These are phyloP conservation scores for Dactylis glomerata DNA, from an alignment of 176 grass and related monocot species.

Conservation along the genomic window DNA sequence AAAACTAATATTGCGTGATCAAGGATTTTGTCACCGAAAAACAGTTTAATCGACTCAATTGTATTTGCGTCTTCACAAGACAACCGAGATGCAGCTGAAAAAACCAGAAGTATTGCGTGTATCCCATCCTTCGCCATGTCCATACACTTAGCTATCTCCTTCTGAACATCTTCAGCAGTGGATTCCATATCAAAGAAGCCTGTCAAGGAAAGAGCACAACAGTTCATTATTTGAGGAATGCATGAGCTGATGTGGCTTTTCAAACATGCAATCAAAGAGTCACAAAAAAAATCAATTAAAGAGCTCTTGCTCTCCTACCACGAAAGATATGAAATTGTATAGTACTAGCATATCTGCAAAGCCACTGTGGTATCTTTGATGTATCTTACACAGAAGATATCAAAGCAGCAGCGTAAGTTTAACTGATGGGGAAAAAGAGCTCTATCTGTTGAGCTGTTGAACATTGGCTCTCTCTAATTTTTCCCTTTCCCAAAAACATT, in stretches of 20 bases:
- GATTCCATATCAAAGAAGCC: slow-evolving; percentile 47
- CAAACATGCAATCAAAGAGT: not conserved
- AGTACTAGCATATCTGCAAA: not conserved
- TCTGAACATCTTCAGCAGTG: slow-evolving; percentile 25
- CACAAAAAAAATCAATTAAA: not conserved
- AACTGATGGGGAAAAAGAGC: not conserved
- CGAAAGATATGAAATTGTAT: not conserved
- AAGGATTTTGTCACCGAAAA: slow-evolving; percentile 56
- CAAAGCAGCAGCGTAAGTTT: not conserved
- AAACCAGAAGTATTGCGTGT: slow-evolving; percentile 58
- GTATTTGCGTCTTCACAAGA: slow-evolving; percentile 58
- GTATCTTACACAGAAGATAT: not conserved
- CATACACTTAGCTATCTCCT: slow-evolving; percentile 61
- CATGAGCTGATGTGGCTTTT: not conserved
- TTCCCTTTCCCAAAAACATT: no score
- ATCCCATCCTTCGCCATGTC: slow-evolving; percentile 74
- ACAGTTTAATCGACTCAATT: slow-evolving; percentile 49
- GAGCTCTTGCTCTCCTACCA: not conserved
- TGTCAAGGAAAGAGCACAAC: not conserved
- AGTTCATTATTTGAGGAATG: not conserved
- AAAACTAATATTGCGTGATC: slow-evolving; percentile 76
- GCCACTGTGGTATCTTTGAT: not conserved
- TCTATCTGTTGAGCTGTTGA: not conserved
- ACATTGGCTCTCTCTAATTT: not conserved
- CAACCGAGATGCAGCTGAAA: slow-evolving; percentile 50